phyloP scores from a whole-genome alignment of 805 yeast genomes.

The Metschnikowia gelsemii region DNA sequence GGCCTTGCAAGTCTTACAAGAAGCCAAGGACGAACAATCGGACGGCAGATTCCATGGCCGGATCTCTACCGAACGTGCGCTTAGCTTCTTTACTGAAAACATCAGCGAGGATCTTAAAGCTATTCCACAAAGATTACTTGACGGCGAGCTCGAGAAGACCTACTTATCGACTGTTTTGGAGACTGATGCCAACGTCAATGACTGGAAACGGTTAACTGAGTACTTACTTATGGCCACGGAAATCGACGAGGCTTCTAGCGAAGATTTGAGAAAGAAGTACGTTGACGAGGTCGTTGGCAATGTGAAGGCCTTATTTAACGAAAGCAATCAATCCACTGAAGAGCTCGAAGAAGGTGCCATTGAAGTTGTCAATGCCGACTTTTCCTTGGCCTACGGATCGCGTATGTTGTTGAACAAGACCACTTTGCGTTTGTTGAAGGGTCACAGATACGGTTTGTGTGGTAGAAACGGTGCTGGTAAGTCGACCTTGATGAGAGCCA shows the following conservation, averaged over 20 bases:
- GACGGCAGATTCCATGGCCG: constrained; percentile 79
- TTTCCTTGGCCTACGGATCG: constrained; percentile 95
- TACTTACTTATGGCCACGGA: constrained; percentile 43
- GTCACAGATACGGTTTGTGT: constrained; percentile 96
- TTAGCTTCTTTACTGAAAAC: constrained; percentile 36
- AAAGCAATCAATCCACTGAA: constrained; percentile 44
- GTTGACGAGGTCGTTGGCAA: constrained; percentile 46
- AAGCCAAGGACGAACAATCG: constrained; percentile 67
- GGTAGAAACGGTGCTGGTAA: constrained; percentile 99
- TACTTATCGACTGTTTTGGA: constrained; percentile 48
- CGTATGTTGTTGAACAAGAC: constrained; percentile 96
- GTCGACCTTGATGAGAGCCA: constrained; percentile 95
- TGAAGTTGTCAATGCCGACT: constrained; percentile 90
- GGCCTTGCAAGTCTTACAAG: constrained; percentile 78
- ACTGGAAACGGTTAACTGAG: constrained; percentile 50
- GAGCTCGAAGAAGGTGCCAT: constrained; percentile 76
- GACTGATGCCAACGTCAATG: constrained; percentile 45
- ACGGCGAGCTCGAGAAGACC: constrained; percentile 32
- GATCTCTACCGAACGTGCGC: constrained; percentile 55
- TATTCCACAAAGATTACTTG: constrained; percentile 29
- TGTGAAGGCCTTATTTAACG: constrained; percentile 53
- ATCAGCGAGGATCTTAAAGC: constrained; percentile 16
- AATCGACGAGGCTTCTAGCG: constrained; percentile 18
- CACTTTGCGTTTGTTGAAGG: constrained; percentile 79
- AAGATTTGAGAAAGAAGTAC: constrained; percentile 29